Evolutionary conservation across 495 filamentous ascomycete species (phyloP).

Genomic region (Talaromyces borbonicus): DNA sequence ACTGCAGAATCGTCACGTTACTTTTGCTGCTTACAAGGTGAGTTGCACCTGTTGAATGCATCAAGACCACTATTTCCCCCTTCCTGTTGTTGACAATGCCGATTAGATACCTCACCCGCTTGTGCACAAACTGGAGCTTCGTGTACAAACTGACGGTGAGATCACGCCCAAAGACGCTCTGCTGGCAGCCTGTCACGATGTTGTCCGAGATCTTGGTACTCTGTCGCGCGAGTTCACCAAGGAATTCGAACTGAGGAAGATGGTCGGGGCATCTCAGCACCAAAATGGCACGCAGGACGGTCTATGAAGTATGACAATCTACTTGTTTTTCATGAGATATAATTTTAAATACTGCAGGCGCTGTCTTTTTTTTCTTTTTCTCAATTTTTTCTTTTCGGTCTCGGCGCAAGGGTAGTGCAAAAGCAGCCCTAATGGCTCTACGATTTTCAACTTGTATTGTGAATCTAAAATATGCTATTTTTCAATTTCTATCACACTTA

Average conservation of each 20-base stretch:
- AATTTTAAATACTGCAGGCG: not conserved
- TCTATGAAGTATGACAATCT: not conserved
- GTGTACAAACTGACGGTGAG: constrained; percentile 84
- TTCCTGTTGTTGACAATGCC: not conserved
- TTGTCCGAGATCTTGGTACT: constrained; percentile 66
- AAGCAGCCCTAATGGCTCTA: no score
- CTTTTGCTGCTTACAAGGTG: constrained; percentile 84
- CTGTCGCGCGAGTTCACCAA: constrained; percentile 85
- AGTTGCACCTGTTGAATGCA: constrained; percentile 8
- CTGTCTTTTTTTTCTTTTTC: not conserved
- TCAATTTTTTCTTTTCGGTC: no score
- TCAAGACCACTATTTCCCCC: no score
- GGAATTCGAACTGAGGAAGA: constrained; percentile 89
- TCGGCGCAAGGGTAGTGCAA: no score
- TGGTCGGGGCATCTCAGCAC: constrained; percentile 52
- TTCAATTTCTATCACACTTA: no score
- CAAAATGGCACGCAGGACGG: constrained; percentile 25
- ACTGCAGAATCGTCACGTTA: constrained; percentile 64
- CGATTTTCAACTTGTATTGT: no score
- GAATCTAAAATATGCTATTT: no score
- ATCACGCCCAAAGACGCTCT: constrained; percentile 81
- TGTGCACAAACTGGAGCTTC: constrained; percentile 73
- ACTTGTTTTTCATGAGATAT: no score
- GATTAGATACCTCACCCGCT: constrained; percentile 72
- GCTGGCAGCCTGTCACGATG: constrained; percentile 61